Conservation (phyloP, 2,329 filamentous ascomycete species). For the Cordyceps militaris region DNA sequence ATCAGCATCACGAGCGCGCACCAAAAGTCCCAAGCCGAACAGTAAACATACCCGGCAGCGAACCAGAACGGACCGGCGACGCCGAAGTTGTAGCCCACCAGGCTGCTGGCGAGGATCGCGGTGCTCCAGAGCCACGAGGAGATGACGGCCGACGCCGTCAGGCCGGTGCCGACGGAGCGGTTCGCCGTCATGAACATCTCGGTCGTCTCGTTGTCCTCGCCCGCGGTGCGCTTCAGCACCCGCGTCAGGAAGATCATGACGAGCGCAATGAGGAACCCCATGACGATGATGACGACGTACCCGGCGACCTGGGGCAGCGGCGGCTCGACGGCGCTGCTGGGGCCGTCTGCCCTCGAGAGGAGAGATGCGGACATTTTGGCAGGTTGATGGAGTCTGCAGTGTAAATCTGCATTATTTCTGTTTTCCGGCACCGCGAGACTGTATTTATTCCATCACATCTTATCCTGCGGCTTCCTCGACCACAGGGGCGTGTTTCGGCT, state of each 20-base stretch:
- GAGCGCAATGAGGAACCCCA: constrained; percentile 29
- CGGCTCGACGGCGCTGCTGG: constrained; percentile 5
- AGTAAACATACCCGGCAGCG: constrained; percentile 35
- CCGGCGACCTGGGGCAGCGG: constrained; percentile 25
- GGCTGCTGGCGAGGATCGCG: constrained; percentile 40
- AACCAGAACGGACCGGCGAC: constrained; percentile 52
- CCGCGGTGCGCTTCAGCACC: constrained; percentile 39
- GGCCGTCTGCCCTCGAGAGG: background rate
- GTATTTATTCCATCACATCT: no score
- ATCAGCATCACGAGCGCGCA: background rate
- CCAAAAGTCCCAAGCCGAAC: background rate
- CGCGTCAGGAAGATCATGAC: constrained; percentile 41
- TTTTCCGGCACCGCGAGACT: background rate
- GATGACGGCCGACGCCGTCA: constrained; percentile 47
- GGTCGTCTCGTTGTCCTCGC: constrained; percentile 45
- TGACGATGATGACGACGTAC: constrained; percentile 27
- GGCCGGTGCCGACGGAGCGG: constrained; percentile 40
- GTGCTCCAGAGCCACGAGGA: constrained; percentile 51
- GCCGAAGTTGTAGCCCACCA: constrained; percentile 48
- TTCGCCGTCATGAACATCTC: constrained; percentile 53
- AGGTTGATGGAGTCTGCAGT: background rate
- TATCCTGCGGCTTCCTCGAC: no score
- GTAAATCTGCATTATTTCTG: no score
- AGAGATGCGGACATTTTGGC: background rate
- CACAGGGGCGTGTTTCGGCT: background rate